Conservation (phyloP, 2,329 filamentous ascomycete species). For the Trichoderma sp. region DNA sequence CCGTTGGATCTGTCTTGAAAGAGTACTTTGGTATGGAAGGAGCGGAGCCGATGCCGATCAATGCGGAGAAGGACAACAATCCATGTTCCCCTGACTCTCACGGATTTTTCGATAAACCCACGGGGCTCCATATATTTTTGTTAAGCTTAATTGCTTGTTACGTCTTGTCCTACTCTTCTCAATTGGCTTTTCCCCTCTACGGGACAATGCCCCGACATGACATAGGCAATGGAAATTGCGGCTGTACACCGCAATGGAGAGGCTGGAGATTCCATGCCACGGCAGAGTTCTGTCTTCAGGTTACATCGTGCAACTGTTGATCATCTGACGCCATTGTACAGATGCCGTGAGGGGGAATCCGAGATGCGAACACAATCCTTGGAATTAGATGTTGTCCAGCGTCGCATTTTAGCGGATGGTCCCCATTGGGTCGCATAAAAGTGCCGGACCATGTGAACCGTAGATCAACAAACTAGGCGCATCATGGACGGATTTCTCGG, state of each 20-base stretch:
- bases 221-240: neutral
- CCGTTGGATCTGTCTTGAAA: neutral
- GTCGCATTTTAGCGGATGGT: neutral
- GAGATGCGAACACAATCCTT: neutral
- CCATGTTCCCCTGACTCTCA: neutral
- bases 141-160: slow-evolving; percentile 4
- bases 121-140: neutral
- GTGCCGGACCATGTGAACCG: neutral
- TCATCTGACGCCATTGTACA: slow-evolving; percentile 18
- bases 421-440: slow-evolving; percentile 3
- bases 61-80: slow-evolving; percentile 17
- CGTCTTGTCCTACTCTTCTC: neutral
- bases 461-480: neutral
- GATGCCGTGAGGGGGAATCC: slow-evolving; percentile 1
- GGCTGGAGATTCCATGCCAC: neutral
- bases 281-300: neutral
- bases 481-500: neutral
- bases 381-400: neutral
- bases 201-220: neutral
- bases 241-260: neutral
- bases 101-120: neutral
- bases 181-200: neutral
- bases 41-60: slow-evolving; percentile 15
- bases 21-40: neutral
- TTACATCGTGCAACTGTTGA: slow-evolving; percentile 16